Base-by-base conservation (phyloP, 306 rosid genomes). In the Datisca glomerata region DNA sequence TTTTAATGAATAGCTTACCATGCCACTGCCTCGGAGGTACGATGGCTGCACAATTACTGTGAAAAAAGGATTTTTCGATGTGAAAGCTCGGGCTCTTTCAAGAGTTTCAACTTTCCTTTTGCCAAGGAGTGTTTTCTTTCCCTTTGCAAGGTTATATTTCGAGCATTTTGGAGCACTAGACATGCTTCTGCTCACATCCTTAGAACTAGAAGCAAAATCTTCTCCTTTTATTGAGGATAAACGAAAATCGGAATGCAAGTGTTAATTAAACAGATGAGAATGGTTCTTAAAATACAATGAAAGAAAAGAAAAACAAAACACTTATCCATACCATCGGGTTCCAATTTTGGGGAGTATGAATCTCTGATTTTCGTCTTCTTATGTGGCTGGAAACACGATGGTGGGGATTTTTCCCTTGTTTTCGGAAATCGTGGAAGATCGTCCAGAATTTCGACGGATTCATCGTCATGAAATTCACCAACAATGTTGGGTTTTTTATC, bases 1-100 rank as follows among this genome's bases (percentile, higher is more conserved):
- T 28, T 28, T 28, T 28, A 28, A 28, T 28, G 11, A 28, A 17
- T 33, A 24, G 60, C 67, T 57, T 57, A 65, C 71, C 66, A 53
- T 0, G 8, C 0, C 0, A 3, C 1, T 7, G 3, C 2, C 0
- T 0, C 7, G 8, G 16, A 46, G 9, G 12, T 31, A 32, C 0
- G 51, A 22, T 10, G 39, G 41, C 0, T 24, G 40, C 49, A 66
- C 48, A 21, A 56, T 25, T 23, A 60, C 12, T 20, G 0, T 15
- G 47, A 59, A 66, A 17, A 10, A 49, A 11, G 55, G 73, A 12
- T 32, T 20, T 25, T 12, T 27, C 15, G 56, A 18, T 20, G 39
- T 45, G 20, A 65, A 58, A 7, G 20, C 41, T 9, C 29, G 43
- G 17, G 61, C 61, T 10, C 47, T 46, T 11, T 28, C 23, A 47